phyloP scores from a whole-genome alignment of 306 rosid genomes.

The Lathyrus oleraceus region DNA sequence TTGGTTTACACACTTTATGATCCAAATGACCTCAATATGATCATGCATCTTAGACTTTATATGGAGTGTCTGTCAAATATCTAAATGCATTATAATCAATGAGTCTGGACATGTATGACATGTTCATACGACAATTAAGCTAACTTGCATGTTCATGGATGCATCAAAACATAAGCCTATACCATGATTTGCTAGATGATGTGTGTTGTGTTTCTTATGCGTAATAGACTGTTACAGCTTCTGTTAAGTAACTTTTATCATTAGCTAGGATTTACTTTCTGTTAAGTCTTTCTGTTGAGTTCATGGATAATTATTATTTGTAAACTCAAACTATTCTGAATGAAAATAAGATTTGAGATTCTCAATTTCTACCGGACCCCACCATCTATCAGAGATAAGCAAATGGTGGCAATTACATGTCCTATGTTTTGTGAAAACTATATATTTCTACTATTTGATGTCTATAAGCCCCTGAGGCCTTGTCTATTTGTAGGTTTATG shows the following conservation, averaged over 20 bases:
- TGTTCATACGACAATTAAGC: no score
- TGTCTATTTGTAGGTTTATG: constrained; percentile 3
- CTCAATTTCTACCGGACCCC: neutral
- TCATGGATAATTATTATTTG: neutral
- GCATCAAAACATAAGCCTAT: no score
- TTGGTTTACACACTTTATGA: neutral
- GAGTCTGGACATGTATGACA: no score
- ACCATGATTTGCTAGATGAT: no score
- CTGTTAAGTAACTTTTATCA: neutral
- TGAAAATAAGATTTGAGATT: neutral
- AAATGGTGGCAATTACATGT: constrained; percentile 8
- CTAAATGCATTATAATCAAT: no score
- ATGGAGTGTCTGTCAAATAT: no score
- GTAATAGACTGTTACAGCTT: neutral
- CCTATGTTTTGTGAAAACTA: constrained; percentile 6
- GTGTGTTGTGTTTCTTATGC: neutral
- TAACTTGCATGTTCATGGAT: no score
- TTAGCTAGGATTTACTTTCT: constrained; percentile 7
- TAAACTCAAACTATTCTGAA: neutral
- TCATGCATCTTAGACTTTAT: neutral
- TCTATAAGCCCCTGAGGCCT: neutral
- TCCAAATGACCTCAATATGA: neutral
- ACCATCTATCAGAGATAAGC: neutral
- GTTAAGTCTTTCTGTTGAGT: no score
- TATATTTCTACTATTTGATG: constrained; percentile 14